Percentiles rank a stretch among this genome's conserved stretches.
Evolutionary conservation across 179 eudicot species (phyloP).

Genomic region (Camellia oleifera): DNA sequence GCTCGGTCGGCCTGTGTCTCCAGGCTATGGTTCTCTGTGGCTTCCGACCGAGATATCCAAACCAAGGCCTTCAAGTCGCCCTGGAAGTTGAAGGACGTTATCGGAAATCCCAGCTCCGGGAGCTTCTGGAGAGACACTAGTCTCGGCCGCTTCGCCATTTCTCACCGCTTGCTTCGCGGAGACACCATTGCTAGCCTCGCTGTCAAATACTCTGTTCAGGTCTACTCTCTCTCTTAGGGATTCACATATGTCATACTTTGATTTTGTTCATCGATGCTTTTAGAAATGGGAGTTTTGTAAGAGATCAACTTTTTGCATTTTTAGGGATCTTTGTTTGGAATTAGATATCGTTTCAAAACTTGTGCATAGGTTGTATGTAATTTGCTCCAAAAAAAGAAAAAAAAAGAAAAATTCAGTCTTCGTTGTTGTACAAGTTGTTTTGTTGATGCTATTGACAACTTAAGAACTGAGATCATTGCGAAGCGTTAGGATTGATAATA

Average conservation of each 20-base stretch:
- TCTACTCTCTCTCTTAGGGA: constrained; percentile 10
- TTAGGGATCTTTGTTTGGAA: not conserved
- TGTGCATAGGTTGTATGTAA: not conserved
- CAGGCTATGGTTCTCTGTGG: constrained; percentile 54
- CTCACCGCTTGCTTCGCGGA: constrained; percentile 58
- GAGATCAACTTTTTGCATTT: not conserved
- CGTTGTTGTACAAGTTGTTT: no score
- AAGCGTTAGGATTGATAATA: not conserved
- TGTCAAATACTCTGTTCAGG: constrained; percentile 92
- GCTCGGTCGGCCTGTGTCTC: constrained; percentile 84
- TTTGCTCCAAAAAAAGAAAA: no score
- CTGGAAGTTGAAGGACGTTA: constrained; percentile 63
- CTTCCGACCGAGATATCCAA: constrained; percentile 70
- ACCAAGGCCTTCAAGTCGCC: constrained; percentile 62
- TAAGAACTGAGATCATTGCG: not conserved
- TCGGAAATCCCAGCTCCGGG: constrained; percentile 74
- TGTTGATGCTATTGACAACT: not conserved
- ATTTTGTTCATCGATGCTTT: not conserved
- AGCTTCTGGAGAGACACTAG: constrained; percentile 79
- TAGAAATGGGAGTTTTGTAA: not conserved
- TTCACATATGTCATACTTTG: not conserved
- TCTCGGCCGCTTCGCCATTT: constrained; percentile 67
- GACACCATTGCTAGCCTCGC: constrained; percentile 85
- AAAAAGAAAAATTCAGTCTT: no score
- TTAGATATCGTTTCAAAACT: not conserved